Conservation (phyloP, 1,284 basidiomycete genomes). For the Meripilus lineatus region DNA sequence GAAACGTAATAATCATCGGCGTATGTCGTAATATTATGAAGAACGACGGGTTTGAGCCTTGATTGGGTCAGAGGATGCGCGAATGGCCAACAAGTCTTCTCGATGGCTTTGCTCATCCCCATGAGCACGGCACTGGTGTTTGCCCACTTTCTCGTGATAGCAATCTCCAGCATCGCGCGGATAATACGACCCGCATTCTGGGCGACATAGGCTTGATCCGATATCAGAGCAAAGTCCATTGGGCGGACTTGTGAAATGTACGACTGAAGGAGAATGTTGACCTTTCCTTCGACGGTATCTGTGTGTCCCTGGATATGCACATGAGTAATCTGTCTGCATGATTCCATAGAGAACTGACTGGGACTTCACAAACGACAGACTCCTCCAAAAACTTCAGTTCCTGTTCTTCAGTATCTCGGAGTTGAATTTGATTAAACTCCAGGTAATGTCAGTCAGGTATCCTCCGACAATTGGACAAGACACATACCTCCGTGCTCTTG, state of each 20-base stretch:
- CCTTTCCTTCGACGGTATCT: slow-evolving; percentile 82
- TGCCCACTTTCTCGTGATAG: slow-evolving; percentile 90
- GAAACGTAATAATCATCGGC: slow-evolving; percentile 80
- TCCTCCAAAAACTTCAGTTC: slow-evolving; percentile 78
- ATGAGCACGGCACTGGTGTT: slow-evolving; percentile 78
- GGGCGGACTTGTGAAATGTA: slow-evolving; percentile 80
- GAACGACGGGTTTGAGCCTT: slow-evolving; percentile 70
- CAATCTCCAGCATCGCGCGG: slow-evolving; percentile 91
- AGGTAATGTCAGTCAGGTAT: slow-evolving; percentile 4
- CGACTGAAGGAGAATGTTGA: slow-evolving; percentile 93
- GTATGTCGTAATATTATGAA: slow-evolving; percentile 79
- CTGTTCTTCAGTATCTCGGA: slow-evolving; percentile 85
- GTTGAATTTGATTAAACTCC: slow-evolving; percentile 93
- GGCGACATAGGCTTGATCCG: slow-evolving; percentile 90
- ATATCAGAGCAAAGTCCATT: slow-evolving; percentile 96
- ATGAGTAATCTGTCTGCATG: neutral
- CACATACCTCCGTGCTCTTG: slow-evolving; percentile 82
- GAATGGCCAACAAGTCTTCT: slow-evolving; percentile 93
- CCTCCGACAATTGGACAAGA: slow-evolving; percentile 3
- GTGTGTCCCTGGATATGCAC: slow-evolving; percentile 53
- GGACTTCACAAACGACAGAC: slow-evolving; percentile 75
- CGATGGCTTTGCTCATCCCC: slow-evolving; percentile 91
- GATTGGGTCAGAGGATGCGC: slow-evolving; percentile 90
- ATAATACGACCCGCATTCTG: slow-evolving; percentile 95
- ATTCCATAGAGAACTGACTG: slow-evolving; percentile 37